These are phyloP conservation scores for Oldenlandia corymbosa DNA, from an alignment of 257 asterid species.

Conservation along the genomic window DNA sequence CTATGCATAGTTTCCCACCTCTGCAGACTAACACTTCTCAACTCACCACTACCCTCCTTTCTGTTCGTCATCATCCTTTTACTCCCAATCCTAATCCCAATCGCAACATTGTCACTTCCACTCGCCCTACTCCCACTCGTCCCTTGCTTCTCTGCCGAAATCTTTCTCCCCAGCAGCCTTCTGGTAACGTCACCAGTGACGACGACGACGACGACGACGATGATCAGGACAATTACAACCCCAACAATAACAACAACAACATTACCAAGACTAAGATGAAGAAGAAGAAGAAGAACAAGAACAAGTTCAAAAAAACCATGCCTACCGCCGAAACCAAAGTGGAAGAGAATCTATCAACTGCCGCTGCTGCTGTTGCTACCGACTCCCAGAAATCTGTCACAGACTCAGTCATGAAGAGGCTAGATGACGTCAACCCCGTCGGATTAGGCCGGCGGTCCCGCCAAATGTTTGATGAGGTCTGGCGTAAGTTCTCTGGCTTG, in stretches of 20 bases:
- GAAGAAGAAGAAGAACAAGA: conserved; percentile 41
- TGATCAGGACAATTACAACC: too few species aligned
- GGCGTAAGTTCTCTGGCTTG: conserved; percentile 91
- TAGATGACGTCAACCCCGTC: conserved; percentile 91
- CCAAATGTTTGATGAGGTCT: conserved; percentile 88
- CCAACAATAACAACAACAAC: too few species aligned
- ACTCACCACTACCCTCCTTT: background rate
- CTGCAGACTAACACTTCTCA: background rate
- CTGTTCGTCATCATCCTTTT: background rate
- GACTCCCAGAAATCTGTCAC: conserved; percentile 25
- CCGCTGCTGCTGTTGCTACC: background rate
- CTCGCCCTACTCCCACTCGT: conserved; percentile 6
- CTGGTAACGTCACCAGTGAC: conserved; percentile 38
- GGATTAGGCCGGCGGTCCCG: conserved; percentile 87
- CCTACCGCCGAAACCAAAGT: conserved; percentile 15
- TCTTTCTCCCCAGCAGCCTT: conserved; percentile 5
- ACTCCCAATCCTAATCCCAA: too few species aligned
- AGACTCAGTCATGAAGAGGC: conserved; percentile 51
- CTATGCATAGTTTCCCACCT: conserved; percentile 12
- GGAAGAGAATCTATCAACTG: background rate
- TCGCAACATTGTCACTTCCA: conserved; percentile 9
- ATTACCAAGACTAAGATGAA: too few species aligned
- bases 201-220: background rate
- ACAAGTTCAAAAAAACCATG: conserved; percentile 1
- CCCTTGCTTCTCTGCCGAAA: conserved; percentile 7